Conservation (phyloP, 2,329 filamentous ascomycete genomes). For the Alternaria atra region DNA sequence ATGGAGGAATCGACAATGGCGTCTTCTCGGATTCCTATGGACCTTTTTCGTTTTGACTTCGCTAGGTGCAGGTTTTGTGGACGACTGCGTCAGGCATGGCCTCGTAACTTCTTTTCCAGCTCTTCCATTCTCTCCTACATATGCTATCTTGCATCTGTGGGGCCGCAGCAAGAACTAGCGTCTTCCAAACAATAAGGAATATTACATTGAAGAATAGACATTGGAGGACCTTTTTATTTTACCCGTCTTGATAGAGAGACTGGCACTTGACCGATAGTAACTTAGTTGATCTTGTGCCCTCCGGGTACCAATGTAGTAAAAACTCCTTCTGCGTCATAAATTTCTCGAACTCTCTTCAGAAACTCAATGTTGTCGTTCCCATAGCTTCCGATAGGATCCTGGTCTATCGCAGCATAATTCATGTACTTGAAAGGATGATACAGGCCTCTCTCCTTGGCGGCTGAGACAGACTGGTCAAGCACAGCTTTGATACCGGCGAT, state of each 20-base stretch:
- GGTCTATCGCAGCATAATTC: slow-evolving; percentile 57
- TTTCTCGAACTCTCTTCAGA: slow-evolving; percentile 39
- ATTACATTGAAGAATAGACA: neutral
- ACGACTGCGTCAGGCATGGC: neutral
- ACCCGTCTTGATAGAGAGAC: neutral
- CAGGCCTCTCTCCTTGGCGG: slow-evolving; percentile 12
- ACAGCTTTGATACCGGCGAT: neutral
- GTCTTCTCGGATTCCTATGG: too few species aligned
- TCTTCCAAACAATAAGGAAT: neutral
- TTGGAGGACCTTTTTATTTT: neutral
- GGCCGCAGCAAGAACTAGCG: neutral
- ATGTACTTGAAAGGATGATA: slow-evolving; percentile 52
- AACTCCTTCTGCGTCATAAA: slow-evolving; percentile 50
- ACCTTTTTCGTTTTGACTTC: slow-evolving; percentile 28
- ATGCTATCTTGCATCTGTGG: neutral
- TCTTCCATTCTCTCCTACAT: neutral
- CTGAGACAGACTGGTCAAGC: neutral
- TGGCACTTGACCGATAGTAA: neutral
- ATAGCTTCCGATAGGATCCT: slow-evolving; percentile 53
- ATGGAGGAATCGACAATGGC: too few species aligned
- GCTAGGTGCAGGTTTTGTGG: slow-evolving; percentile 20
- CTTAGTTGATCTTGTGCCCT: neutral
- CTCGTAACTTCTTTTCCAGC: neutral
- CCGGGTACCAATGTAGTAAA: slow-evolving; percentile 44
- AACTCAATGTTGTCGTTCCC: slow-evolving; percentile 44